phyloP scores from a whole-genome alignment of 176 grass and related monocot species.

The Panicum miliaceum region DNA sequence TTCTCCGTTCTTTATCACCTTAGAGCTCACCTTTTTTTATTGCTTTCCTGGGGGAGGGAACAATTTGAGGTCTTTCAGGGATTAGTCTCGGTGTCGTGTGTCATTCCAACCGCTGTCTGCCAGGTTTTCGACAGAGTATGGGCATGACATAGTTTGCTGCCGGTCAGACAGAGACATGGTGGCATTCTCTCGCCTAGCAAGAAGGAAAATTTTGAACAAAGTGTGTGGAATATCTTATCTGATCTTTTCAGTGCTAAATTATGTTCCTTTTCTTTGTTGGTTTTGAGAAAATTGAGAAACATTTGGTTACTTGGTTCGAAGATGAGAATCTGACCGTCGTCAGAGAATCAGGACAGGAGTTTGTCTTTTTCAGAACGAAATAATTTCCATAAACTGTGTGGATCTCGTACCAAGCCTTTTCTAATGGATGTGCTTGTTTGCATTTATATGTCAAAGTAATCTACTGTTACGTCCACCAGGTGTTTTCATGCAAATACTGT shows the following conservation, averaged over 20 bases:
- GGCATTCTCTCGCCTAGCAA: not conserved
- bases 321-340: not conserved
- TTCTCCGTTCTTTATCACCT: not conserved
- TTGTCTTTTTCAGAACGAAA: not conserved
- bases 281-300: not conserved
- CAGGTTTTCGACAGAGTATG: slow-evolving; percentile 17
- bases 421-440: not conserved
- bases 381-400: not conserved
- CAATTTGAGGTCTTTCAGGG: not conserved
- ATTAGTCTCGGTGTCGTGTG: not conserved
- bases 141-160: not conserved
- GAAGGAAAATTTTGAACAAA: not conserved
- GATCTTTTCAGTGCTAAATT: not conserved
- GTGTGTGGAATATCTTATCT: not conserved
- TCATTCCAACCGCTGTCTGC: not conserved
- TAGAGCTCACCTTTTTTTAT: not conserved
- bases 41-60: not conserved
- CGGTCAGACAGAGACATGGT: not conserved
- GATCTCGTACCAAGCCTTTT: not conserved
- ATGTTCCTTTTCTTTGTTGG: not conserved
- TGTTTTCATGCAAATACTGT: not conserved
- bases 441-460: slow-evolving; percentile 11
- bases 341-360: not conserved
- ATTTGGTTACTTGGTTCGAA: not conserved
- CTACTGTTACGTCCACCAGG: not conserved